Evolutionary conservation across 306 rosid genomes (phyloP).

Genomic region (Cucurbita ficifolia): DNA sequence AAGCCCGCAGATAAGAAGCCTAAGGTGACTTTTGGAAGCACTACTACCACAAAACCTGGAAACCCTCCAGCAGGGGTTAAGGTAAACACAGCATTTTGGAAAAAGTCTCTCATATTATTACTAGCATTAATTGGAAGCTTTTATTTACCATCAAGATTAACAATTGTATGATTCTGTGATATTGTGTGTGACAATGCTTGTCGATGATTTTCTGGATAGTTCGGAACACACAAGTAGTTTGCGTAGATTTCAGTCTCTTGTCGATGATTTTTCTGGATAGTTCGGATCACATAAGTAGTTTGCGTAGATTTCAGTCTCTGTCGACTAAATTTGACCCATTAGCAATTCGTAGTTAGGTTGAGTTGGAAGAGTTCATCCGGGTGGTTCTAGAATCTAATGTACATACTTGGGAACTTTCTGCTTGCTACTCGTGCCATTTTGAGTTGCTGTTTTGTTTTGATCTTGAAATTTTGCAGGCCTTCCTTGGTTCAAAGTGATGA

Average conservation of each 20-base stretch:
- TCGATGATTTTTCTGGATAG: background rate
- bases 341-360: background rate
- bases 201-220: background rate
- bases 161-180: background rate
- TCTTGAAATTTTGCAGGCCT: slow-evolving; percentile 36
- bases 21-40: slow-evolving; percentile 45
- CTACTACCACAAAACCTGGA: slow-evolving; percentile 58
- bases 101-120: slow-evolving; percentile 19
- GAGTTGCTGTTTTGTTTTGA: background rate
- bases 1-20: slow-evolving; percentile 61
- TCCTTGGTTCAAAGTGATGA: slow-evolving; percentile 50
- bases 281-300: background rate
- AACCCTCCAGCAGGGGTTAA: slow-evolving; percentile 34
- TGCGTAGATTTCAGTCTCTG: background rate
- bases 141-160: background rate
- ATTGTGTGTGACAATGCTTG: background rate
- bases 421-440: background rate
- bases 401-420: background rate
- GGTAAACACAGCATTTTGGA: slow-evolving; percentile 1
- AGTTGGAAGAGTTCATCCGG: background rate
- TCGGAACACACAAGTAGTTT: background rate
- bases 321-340: background rate
- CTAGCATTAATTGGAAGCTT: background rate
- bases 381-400: background rate
- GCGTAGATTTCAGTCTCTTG: background rate